A percentile compares a stretch with the other conserved stretches of the same genome.
These are phyloP conservation scores for Narthecium ossifragum DNA, from an alignment of 106 monocot genomes.

Conservation along the genomic window DNA sequence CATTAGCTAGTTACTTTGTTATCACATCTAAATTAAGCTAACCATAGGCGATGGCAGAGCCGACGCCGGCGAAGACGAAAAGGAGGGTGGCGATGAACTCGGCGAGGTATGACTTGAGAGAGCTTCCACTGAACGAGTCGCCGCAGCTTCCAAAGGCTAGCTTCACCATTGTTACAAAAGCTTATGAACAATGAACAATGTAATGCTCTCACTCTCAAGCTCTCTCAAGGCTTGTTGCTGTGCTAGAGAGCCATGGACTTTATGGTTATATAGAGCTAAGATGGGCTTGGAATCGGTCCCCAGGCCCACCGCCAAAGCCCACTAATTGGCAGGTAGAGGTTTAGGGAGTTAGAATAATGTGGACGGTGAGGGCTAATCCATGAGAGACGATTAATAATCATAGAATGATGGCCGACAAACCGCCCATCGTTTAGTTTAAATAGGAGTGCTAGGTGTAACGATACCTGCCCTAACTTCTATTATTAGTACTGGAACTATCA, in stretches of 20 bases:
- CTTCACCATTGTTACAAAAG: conserved; percentile 30
- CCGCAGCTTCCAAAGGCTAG: conserved; percentile 38
- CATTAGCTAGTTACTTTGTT: too few relatives aligned
- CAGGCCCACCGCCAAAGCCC: conserved; percentile 2
- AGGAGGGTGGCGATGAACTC: conserved; percentile 67
- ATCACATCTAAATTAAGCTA: neutral
- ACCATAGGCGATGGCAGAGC: conserved; percentile 56
- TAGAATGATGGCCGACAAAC: neutral
- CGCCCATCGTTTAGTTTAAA: neutral
- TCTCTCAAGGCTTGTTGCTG: neutral
- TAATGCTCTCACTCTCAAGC: neutral
- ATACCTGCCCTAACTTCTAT: neutral
- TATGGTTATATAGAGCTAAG: neutral
- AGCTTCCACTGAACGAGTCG: conserved; percentile 41
- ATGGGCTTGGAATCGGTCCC: neutral
- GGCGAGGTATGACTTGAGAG: conserved; percentile 41
- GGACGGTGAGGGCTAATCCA: too few relatives aligned
- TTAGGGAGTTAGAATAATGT: too few relatives aligned
- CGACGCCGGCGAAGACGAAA: conserved; percentile 59
- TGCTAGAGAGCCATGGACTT: neutral
- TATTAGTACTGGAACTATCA: too few relatives aligned
- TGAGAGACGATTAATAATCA: too few relatives aligned
- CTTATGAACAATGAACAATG: neutral
- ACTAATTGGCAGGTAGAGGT: conserved; percentile 1
- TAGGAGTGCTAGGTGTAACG: neutral